Percentiles rank a stretch among this genome's conserved stretches.
These are phyloP conservation scores for Cymbidium sinense DNA, from an alignment of 106 monocot genomes.

Conservation along the genomic window DNA sequence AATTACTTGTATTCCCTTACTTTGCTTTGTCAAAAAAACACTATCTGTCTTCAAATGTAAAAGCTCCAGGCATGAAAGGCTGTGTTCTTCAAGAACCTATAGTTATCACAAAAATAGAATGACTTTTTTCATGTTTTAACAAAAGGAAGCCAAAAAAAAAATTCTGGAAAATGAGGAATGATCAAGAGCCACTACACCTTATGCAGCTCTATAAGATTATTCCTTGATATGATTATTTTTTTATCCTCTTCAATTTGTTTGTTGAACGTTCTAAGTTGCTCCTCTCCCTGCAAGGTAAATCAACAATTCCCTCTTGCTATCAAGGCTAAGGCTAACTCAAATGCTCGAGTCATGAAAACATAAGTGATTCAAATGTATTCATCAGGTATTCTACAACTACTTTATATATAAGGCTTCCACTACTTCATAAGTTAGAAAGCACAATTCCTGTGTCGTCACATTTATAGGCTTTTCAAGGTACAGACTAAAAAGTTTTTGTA, in stretches of 20 bases:
- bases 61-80: slow-evolving; percentile 78
- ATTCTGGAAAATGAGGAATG: not conserved
- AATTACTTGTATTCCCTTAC: slow-evolving; percentile 28
- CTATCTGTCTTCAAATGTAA: slow-evolving; percentile 70
- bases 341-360: not conserved
- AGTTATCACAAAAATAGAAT: not conserved
- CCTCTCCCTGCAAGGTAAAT: slow-evolving; percentile 68
- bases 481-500: not conserved
- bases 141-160: not conserved
- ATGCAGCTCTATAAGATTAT: slow-evolving; percentile 76
- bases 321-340: not conserved
- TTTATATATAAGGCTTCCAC: no score
- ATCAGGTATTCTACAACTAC: no score
- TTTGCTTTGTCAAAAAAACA: slow-evolving; percentile 65
- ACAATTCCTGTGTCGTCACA: not conserved
- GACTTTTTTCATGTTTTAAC: not conserved
- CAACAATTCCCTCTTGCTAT: not conserved
- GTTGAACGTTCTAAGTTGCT: slow-evolving; percentile 49
- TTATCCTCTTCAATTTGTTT: slow-evolving; percentile 92
- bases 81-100: slow-evolving; percentile 79
- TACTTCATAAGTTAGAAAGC: no score
- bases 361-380: not conserved
- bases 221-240: slow-evolving; percentile 76
- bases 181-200: slow-evolving; percentile 37
- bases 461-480: not conserved